These are phyloP conservation scores for Verticillium tricorpus DNA, from an alignment of 2,329 filamentous ascomycete genomes.

Conservation along the genomic window DNA sequence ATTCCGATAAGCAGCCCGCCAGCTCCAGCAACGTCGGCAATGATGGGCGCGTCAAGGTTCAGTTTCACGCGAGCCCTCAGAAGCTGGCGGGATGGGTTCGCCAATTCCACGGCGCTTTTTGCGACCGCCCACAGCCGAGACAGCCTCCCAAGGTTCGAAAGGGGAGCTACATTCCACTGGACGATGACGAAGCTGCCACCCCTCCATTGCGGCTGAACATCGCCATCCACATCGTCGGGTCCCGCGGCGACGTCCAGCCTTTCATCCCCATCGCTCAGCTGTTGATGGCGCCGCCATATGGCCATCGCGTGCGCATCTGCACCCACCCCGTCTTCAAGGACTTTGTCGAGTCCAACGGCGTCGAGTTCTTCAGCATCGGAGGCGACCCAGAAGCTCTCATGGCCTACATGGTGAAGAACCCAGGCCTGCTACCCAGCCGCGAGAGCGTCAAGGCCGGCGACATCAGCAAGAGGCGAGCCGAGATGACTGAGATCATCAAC, in stretches of 20 bases:
- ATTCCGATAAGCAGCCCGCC: constrained; percentile 14
- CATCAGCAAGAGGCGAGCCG: constrained; percentile 25
- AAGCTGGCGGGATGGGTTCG: constrained; percentile 20
- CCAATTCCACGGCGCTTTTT: constrained; percentile 13
- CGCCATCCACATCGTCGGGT: constrained; percentile 28
- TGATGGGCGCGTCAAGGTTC: constrained; percentile 25
- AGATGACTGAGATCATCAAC: constrained; percentile 32
- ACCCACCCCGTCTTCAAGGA: constrained; percentile 50
- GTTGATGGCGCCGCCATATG: constrained; percentile 27
- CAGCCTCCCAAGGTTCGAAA: neutral
- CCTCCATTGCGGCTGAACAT: constrained; percentile 21
- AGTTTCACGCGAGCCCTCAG: constrained; percentile 23
- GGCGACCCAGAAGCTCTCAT: constrained; percentile 48
- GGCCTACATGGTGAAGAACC: constrained; percentile 36
- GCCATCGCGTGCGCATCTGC: constrained; percentile 52
- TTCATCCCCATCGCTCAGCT: constrained; percentile 53
- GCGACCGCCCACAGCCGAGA: neutral
- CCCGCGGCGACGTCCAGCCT: constrained; percentile 36
- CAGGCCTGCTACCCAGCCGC: constrained; percentile 30
- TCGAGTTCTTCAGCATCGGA: constrained; percentile 55
- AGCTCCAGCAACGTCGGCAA: constrained; percentile 20
- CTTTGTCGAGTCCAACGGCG: constrained; percentile 45
- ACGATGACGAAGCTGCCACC: constrained; percentile 1
- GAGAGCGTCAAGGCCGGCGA: constrained; percentile 31
- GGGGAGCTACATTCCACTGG: constrained; percentile 3